Evolutionary conservation across 2,329 filamentous ascomycete species (phyloP).

Genomic region (Neopestalotiopsis sp.): DNA sequence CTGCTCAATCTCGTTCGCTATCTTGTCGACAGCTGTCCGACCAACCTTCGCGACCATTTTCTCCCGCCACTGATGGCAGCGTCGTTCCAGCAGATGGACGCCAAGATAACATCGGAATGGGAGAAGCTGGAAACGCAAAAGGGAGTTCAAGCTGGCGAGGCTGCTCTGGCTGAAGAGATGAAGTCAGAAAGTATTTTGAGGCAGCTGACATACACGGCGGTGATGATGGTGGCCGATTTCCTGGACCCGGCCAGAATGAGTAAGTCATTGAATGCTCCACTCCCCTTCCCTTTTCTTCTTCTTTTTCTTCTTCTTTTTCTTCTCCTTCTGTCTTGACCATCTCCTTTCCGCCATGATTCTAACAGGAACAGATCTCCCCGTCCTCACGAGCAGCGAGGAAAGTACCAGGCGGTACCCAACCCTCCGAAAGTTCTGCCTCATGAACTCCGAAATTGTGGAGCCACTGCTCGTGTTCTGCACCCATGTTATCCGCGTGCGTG

Average conservation of each 20-base stretch:
- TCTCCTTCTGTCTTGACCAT: background rate
- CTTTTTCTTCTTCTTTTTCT: background rate
- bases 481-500: conserved; percentile 86
- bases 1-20: conserved; percentile 87
- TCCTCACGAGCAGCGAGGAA: conserved; percentile 28
- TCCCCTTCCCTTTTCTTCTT: too few species aligned
- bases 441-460: conserved; percentile 78
- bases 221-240: conserved; percentile 89
- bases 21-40: conserved; percentile 89
- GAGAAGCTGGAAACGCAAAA: conserved; percentile 71
- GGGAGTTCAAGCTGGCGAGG: conserved; percentile 67
- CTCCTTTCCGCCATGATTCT: conserved; percentile 30
- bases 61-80: conserved; percentile 81
- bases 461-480: conserved; percentile 91
- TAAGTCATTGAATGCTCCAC: conserved; percentile 41
- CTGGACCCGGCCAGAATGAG: conserved; percentile 75
- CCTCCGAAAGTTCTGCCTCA: conserved; percentile 83
- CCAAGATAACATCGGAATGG: conserved; percentile 89
- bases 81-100: conserved; percentile 85
- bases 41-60: conserved; percentile 77
- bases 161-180: conserved; percentile 93
- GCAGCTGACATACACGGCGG: conserved; percentile 89
- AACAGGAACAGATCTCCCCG: conserved; percentile 27
- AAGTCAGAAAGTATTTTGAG: conserved; percentile 94
- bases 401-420: conserved; percentile 51